Evolutionary conservation across 2,329 filamentous ascomycete species (phyloP).

Genomic region (Escovopsis sp.): DNA sequence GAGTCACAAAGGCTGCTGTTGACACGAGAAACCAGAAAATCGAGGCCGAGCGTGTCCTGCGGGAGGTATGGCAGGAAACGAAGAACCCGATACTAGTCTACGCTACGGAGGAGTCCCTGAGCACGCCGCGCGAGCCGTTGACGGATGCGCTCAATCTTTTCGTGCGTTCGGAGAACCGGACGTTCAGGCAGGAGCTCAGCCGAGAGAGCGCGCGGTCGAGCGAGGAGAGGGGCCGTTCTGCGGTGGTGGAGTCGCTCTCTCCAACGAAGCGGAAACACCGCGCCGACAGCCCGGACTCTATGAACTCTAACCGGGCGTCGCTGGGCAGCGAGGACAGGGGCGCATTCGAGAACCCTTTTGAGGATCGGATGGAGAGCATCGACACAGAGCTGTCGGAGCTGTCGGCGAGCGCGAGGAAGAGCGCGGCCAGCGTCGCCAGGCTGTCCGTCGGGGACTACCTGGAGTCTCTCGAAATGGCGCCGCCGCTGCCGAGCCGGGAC

Average conservation of each 20-base stretch:
- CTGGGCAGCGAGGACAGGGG: slow-evolving; percentile 24
- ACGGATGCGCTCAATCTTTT: slow-evolving; percentile 29
- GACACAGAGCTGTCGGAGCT: slow-evolving; percentile 16
- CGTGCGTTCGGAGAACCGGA: slow-evolving; percentile 34
- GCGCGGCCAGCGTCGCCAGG: slow-evolving; percentile 6
- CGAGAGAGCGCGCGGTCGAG: slow-evolving; percentile 18
- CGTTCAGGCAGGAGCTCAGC: slow-evolving; percentile 34
- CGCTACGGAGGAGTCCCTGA: slow-evolving; percentile 35
- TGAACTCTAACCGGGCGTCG: slow-evolving; percentile 31
- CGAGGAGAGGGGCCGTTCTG: slow-evolving; percentile 7
- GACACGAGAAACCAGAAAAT: slow-evolving; percentile 26
- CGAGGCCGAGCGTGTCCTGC: slow-evolving; percentile 28
- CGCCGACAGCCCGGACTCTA: slow-evolving; percentile 30
- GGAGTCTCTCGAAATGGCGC: slow-evolving; percentile 7
- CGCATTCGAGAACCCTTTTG: slow-evolving; percentile 18
- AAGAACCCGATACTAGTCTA: slow-evolving; percentile 36
- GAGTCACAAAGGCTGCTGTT: not conserved
- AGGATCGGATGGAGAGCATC: slow-evolving; percentile 11
- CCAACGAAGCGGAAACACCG: slow-evolving; percentile 32
- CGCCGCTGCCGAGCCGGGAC: slow-evolving; percentile 5
- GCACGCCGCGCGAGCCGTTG: slow-evolving; percentile 19
- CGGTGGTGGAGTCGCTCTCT: slow-evolving; percentile 26
- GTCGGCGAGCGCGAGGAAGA: not conserved
- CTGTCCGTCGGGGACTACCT: slow-evolving; percentile 5
- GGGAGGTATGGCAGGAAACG: slow-evolving; percentile 32